Base-by-base conservation (phyloP, 495 filamentous ascomycete genomes). In the Chlorociboria aeruginascens region DNA sequence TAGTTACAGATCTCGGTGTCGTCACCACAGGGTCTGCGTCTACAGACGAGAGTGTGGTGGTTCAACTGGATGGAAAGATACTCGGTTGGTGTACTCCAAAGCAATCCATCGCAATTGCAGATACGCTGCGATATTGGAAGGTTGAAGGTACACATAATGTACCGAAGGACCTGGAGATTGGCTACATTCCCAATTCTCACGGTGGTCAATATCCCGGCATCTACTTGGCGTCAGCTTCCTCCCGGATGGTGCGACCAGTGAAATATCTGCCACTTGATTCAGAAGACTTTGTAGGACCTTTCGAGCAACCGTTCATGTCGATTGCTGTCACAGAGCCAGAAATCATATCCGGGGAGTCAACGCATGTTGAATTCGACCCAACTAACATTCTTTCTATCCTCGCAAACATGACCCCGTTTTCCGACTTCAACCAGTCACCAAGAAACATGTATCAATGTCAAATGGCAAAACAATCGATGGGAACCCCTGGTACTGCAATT, bases 391-490 rank as follows among this genome's bases (percentile, higher is more conserved):
- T 98, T 44, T 96, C 90, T 14, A 98, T 98, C 53, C 72, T 98
- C 40, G 92, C 92, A 53, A 98, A 97, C 69, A 90, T 94, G 85
- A 98, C 92, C 2, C 92, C 92, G 10, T 98, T 97, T 68, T 95
- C 92, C 51, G 87, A 98, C 63, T 94, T 95, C 72, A 98, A 98
- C 68, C 92, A 98, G 64, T 96, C 90, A 29, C 92, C 92, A 10
- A 76, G 92, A 72, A 98, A 98, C 66, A 97, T 98, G 92, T 98
- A 98, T 66, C 92, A 97, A 65, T 95, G 90, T 66, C 92, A 98
- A 70, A 98, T 98, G 92, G 87, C 89, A 64, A 98, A 98, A 65
- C 92, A 98, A 69, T 82, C 90, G 2, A 98, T 98, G 92, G 92
- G 92, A 55, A 98, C 92, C 6, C 92, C 92, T 20, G 89, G 84